phyloP scores from a whole-genome alignment of 257 asterid species.

The Solanum chilense region DNA sequence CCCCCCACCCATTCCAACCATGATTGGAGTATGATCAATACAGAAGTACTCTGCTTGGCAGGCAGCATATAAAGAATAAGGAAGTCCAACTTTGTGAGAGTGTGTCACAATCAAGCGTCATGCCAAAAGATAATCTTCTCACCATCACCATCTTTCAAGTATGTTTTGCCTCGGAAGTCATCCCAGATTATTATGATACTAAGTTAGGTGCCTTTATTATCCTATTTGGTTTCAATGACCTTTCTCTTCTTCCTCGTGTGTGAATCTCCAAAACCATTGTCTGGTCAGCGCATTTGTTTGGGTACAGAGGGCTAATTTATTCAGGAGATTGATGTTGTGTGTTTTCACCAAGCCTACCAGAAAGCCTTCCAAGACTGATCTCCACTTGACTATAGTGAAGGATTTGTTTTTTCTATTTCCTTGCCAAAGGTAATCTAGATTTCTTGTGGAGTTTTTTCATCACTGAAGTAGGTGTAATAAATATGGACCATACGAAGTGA shows the following conservation, averaged over 20 bases:
- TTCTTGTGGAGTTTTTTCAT: neutral
- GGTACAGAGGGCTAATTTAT: no score
- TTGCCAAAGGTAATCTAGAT: neutral
- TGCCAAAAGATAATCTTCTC: neutral
- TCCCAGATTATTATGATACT: neutral
- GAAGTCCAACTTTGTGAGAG: neutral
- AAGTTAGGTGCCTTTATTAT: neutral
- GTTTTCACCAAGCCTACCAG: neutral
- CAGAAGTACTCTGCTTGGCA: neutral
- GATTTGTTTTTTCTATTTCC: neutral
- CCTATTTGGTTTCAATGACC: neutral
- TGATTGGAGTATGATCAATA: neutral
- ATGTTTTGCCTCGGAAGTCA: neutral
- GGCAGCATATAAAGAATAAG: neutral
- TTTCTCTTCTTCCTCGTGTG: neutral
- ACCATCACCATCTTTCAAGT: neutral
- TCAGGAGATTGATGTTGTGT: neutral
- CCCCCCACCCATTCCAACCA: neutral
- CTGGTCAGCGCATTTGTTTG: no score
- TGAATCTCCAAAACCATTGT: neutral
- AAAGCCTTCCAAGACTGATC: neutral
- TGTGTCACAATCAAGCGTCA: neutral
- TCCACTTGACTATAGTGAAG: neutral
- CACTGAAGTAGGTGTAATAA: neutral
- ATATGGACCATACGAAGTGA: neutral